Evolutionary conservation across 2,329 filamentous ascomycete genomes (phyloP).

Genomic region (Colletotrichum destructivum): DNA sequence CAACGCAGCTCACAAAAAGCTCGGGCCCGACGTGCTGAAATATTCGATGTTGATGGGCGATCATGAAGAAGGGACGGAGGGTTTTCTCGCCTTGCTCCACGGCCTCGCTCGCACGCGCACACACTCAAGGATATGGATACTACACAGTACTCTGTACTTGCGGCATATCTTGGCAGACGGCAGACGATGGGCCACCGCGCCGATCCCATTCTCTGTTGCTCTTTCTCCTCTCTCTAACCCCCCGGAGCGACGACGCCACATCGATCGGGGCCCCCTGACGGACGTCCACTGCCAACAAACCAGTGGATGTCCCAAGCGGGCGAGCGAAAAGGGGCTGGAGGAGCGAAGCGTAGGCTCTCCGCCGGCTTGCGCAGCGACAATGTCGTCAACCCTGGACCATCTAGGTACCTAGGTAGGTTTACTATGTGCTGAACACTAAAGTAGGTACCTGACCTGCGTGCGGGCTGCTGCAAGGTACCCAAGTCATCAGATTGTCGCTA

Average conservation of each 20-base stretch:
- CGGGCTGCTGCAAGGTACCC: slow-evolving; percentile 28
- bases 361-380: slow-evolving; percentile 28
- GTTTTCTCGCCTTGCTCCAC: slow-evolving; percentile 20
- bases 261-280: slow-evolving; percentile 9
- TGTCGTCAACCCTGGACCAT: slow-evolving; percentile 18
- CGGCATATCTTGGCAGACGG: not conserved
- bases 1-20: slow-evolving; percentile 13
- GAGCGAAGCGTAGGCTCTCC: slow-evolving; percentile 33
- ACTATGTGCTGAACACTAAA: no score
- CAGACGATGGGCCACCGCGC: slow-evolving; percentile 10
- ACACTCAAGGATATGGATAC: no score
- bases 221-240: no score
- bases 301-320: not conserved
- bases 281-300: not conserved
- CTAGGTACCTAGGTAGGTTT: no score
- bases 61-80: slow-evolving; percentile 28
- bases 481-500: slow-evolving; percentile 9
- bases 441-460: no score
- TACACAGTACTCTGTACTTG: no score
- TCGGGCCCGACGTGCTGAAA: slow-evolving; percentile 10
- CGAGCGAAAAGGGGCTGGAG: slow-evolving; percentile 15
- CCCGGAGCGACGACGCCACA: slow-evolving; percentile 23
- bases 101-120: not conserved
- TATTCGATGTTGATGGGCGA: slow-evolving; percentile 25
- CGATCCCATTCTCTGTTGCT: slow-evolving; percentile 32